Evolutionary conservation across 805 yeast species (phyloP).

Genomic region (Ogataea minuta): DNA sequence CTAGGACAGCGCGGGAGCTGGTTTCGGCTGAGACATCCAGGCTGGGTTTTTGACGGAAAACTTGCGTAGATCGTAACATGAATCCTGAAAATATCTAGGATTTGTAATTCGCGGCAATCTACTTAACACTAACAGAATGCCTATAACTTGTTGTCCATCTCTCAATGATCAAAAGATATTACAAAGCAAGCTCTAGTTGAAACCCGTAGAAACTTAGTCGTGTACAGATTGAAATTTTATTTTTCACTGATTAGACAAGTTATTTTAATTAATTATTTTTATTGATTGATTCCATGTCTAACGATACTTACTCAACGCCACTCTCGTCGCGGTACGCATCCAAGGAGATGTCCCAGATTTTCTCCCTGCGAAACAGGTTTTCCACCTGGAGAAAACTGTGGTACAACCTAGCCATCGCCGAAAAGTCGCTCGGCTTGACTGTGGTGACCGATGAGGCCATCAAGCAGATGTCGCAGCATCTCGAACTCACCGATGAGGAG

Average conservation of each 20-base stretch:
- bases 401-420: constrained; percentile 94
- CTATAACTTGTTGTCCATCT: too few species aligned
- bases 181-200: not conserved
- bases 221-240: not conserved
- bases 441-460: constrained; percentile 90
- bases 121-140: too few species aligned
- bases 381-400: constrained; percentile 98
- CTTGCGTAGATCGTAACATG: too few species aligned
- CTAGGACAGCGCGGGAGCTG: too few species aligned
- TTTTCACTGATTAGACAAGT: constrained; percentile 7
- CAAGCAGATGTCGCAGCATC: constrained; percentile 74
- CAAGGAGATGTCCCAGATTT: constrained; percentile 91
- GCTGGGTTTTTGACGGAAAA: too few species aligned
- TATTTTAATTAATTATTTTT: constrained; percentile 8
- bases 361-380: constrained; percentile 90
- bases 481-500: constrained; percentile 88
- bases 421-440: constrained; percentile 81
- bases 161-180: too few species aligned
- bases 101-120: too few species aligned
- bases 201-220: not conserved
- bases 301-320: constrained; percentile 87
- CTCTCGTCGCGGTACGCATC: constrained; percentile 96
- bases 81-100: too few species aligned
- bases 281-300: constrained; percentile 29
- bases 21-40: too few species aligned